phyloP scores from a whole-genome alignment of 768 basidiomycete genomes.

The Psilocybe cubensis region DNA sequence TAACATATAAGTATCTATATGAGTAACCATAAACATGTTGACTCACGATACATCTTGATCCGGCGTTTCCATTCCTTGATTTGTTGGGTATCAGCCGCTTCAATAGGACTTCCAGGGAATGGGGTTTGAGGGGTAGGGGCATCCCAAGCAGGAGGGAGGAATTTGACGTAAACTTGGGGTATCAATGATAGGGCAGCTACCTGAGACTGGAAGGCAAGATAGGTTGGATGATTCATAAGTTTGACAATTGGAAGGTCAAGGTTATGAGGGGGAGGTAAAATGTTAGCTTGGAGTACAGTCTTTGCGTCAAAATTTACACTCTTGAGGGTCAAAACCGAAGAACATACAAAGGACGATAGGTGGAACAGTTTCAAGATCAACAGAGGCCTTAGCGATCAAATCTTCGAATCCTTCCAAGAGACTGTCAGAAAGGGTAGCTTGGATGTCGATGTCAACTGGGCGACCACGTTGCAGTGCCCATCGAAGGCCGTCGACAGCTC shows the following conservation, averaged over 20 bases:
- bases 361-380: constrained; percentile 45
- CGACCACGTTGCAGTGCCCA: constrained; percentile 69
- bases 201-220: constrained; percentile 73
- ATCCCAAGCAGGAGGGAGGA: constrained; percentile 78
- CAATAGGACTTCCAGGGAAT: constrained; percentile 38
- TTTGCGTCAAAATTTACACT: constrained; percentile 12
- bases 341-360: constrained; percentile 71
- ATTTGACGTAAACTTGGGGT: constrained; percentile 73
- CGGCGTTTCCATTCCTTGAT: constrained; percentile 70
- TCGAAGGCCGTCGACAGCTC: constrained; percentile 55
- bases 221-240: constrained; percentile 77
- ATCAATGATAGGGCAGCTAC: constrained; percentile 75
- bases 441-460: constrained; percentile 74
- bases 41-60: constrained; percentile 85
- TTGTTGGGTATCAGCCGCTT: constrained; percentile 48
- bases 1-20: constrained; percentile 11
- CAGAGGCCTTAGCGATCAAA: constrained; percentile 64
- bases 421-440: constrained; percentile 54
- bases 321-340: constrained; percentile 4
- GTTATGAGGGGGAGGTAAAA: constrained; percentile 80
- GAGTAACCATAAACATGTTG: not conserved
- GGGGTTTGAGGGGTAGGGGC: constrained; percentile 55
- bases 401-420: constrained; percentile 72
- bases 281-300: constrained; percentile 57
- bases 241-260: constrained; percentile 74